A percentile compares a stretch with the other conserved stretches of the same genome.
phyloP scores from a whole-genome alignment of 1,284 basidiomycete species.

The Trichosporon asahii region DNA sequence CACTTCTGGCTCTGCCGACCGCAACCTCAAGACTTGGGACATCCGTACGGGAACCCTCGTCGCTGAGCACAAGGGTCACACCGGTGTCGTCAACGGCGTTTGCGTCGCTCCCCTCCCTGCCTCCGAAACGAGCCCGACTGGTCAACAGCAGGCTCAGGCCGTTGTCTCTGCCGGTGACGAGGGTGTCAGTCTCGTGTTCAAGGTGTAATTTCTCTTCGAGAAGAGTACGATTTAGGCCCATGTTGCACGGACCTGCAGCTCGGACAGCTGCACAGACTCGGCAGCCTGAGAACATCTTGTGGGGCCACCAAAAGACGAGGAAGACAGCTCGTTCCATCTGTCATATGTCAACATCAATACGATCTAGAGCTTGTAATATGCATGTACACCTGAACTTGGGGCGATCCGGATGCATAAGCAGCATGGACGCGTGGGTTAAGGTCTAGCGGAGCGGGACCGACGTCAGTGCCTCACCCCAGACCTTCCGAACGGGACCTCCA shows the following conservation, averaged over 20 bases:
- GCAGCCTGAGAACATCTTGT: not conserved
- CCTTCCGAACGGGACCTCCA: not conserved
- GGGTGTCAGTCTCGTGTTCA: constrained; percentile 69
- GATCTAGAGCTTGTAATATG: constrained; percentile 7
- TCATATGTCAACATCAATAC: not conserved
- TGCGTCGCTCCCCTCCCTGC: constrained; percentile 57
- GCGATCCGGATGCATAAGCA: not conserved
- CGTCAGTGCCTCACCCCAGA: not conserved
- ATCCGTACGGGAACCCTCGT: constrained; percentile 75
- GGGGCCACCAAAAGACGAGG: not conserved
- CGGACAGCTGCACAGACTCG: not conserved
- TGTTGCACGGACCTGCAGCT: not conserved
- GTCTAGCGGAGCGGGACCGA: not conserved
- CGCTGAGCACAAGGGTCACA: constrained; percentile 79
- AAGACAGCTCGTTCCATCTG: not conserved
- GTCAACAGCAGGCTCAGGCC: constrained; percentile 49
- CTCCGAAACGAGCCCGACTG: constrained; percentile 43
- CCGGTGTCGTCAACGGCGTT: constrained; percentile 72
- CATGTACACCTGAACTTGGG: constrained; percentile 8
- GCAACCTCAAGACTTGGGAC: constrained; percentile 87
- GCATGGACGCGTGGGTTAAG: too few species aligned
- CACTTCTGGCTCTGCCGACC: constrained; percentile 80
- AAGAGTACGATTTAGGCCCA: not conserved
- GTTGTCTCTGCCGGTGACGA: constrained; percentile 83
- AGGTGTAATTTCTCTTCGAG: not conserved